These are phyloP conservation scores for Wickerhamomyces mucosus DNA, from an alignment of 805 yeast species.

Conservation along the genomic window DNA sequence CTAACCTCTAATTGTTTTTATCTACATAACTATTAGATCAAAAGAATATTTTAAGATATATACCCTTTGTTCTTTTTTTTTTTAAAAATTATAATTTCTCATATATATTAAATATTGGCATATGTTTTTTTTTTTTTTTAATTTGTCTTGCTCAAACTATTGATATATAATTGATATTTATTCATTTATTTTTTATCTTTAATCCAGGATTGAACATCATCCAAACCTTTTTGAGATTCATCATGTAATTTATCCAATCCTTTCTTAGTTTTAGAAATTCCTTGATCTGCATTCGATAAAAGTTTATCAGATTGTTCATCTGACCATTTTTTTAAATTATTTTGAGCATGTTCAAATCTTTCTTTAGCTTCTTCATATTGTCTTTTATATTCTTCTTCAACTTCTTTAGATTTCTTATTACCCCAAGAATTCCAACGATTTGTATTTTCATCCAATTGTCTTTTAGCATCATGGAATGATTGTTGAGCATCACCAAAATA, in stretches of 20 bases:
- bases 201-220: constrained; percentile 16
- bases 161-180: too few species aligned
- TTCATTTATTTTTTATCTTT: constrained; percentile 11
- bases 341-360: constrained; percentile 12
- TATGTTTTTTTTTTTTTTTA: too few species aligned
- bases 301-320: constrained; percentile 19
- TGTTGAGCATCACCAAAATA: constrained; percentile 23
- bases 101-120: too few species aligned
- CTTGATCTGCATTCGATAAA: constrained; percentile 23
- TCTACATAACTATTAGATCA: too few species aligned
- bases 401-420: constrained; percentile 25
- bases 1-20: too few species aligned
- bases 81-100: too few species aligned
- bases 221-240: constrained; percentile 14
- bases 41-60: too few species aligned
- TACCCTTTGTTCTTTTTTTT: too few species aligned
- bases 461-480: constrained; percentile 25
- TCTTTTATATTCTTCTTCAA: constrained; percentile 22
- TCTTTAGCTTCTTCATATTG: constrained; percentile 20
- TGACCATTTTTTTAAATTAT: constrained; percentile 19
- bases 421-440: constrained; percentile 32
- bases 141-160: too few species aligned
- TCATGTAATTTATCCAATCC: constrained; percentile 17
- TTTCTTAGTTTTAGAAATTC: constrained; percentile 17
- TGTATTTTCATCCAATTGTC: constrained; percentile 23